Base-by-base conservation (phyloP, 805 yeast genomes). In the Metschnikowia reukaufii region DNA sequence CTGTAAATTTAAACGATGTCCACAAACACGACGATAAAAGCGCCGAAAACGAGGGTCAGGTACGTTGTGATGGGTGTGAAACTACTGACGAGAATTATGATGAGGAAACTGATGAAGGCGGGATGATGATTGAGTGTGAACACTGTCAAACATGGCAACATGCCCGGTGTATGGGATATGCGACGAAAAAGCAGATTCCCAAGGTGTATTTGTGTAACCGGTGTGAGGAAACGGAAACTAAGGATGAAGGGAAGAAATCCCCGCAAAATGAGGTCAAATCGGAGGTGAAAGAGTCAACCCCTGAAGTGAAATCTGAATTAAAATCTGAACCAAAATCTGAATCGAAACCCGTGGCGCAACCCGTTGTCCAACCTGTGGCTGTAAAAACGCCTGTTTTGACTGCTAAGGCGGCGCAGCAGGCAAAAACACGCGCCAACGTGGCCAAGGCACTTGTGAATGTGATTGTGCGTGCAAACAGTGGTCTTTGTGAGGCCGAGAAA, bases 101-200 rank as follows among this genome's bases (percentile, higher is more conserved):
- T 55, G 85, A 76, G 50, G 82, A 74, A 0, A 74, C 72, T 4
- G 87, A 82, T 50, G 62, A 63, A 1, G 63, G 70, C 9, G 82
- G 86, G 12, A 70, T 69, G 10, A 82, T 83, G 86, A 76, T 84
- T 21, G 81, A 81, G 56, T 85, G 91, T 64, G 88, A 82, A 21
- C 55, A 64, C 6, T 85, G 91, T 59, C 63, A 73, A 37, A 78
- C 88, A 2, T 85, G 90, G 90, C 90, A 85, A 59, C 91, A 85
- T 58, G 76, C 78, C 27, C 66, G 60, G 45, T 85, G 91, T 62
- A 72, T 83, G 78, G 75, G 83, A 20, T 81, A 74, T 37, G 52
- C 45, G 42, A 60, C 67, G 7, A 63, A 67, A 9, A 65, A 61
- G 27, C 59, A 58, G 25, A 61, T 76, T 1, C 85, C 86, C 3